phyloP scores from a whole-genome alignment of 2,329 filamentous ascomycete genomes.

The Tolypocladium pustulatum region DNA sequence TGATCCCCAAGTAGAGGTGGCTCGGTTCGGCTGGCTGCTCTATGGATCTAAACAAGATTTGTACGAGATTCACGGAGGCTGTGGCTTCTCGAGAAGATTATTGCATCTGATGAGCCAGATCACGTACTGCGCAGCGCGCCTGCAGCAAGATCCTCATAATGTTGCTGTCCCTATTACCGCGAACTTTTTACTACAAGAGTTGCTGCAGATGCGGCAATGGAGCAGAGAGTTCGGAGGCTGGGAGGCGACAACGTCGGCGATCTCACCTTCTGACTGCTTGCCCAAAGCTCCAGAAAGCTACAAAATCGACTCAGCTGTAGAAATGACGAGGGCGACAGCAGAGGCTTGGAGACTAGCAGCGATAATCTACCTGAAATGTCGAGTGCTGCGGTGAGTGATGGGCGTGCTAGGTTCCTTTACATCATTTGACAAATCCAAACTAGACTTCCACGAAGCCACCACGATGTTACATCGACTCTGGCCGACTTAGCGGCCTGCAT shows the following conservation, averaged over 20 bases:
- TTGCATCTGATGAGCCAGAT: constrained; percentile 26
- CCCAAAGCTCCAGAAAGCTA: constrained; percentile 10
- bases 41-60: constrained; percentile 24
- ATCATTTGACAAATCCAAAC: no score
- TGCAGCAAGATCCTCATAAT: constrained; percentile 22
- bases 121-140: constrained; percentile 23
- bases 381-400: constrained; percentile 20
- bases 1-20: constrained; percentile 15
- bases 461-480: constrained; percentile 19
- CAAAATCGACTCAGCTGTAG: constrained; percentile 14
- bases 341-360: constrained; percentile 29
- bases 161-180: constrained; percentile 20
- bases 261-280: constrained; percentile 18
- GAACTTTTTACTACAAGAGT: constrained; percentile 13
- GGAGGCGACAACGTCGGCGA: constrained; percentile 6
- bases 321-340: constrained; percentile 29
- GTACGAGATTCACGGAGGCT: constrained; percentile 28
- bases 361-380: constrained; percentile 27
- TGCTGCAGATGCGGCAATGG: constrained; percentile 23
- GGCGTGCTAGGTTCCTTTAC: no score
- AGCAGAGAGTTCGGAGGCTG: constrained; percentile 17
- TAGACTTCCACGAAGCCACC: constrained; percentile 26
- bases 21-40: constrained; percentile 26
- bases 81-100: constrained; percentile 28
- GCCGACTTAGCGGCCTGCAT: constrained; percentile 24